These are phyloP conservation scores for Schoenoplectus triqueter DNA, from an alignment of 202 grass and related monocot species.

Conservation along the genomic window DNA sequence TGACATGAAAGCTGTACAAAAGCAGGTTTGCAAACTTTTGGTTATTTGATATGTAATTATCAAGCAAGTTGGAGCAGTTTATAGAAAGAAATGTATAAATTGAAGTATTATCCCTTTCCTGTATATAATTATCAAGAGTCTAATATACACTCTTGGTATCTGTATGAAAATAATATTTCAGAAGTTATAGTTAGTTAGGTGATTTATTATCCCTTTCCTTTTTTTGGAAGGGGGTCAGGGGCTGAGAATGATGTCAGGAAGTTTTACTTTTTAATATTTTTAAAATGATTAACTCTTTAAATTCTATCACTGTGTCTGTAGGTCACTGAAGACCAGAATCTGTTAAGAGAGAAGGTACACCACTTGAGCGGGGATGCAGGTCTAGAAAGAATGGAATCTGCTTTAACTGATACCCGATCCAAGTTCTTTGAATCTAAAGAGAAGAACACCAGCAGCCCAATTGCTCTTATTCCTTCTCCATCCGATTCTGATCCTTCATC, in stretches of 20 bases:
- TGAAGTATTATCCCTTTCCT: background rate
- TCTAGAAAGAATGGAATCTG: conserved; percentile 80
- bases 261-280: background rate
- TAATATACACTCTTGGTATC: background rate
- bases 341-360: conserved; percentile 88
- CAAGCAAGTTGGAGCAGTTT: background rate
- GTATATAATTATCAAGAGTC: background rate
- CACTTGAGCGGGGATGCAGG: conserved; percentile 83
- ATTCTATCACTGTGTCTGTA: conserved; percentile 23
- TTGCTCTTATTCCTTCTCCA: conserved; percentile 59
- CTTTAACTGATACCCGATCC: conserved; percentile 65
- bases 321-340: conserved; percentile 86
- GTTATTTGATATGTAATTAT: conserved; percentile 31
- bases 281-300: background rate
- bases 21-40: conserved; percentile 61
- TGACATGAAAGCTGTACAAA: conserved; percentile 93
- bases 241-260: background rate
- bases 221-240: too few relatives aligned
- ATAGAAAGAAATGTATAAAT: background rate
- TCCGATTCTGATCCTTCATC: conserved; percentile 47
- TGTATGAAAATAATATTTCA: background rate
- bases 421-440: conserved; percentile 92
- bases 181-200: conserved; percentile 22
- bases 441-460: conserved; percentile 50
- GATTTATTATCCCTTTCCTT: background rate